Percentiles rank a stretch among this genome's conserved stretches.
These are phyloP conservation scores for Ustulina deusta DNA, from an alignment of 2,329 filamentous ascomycete species.

Conservation along the genomic window DNA sequence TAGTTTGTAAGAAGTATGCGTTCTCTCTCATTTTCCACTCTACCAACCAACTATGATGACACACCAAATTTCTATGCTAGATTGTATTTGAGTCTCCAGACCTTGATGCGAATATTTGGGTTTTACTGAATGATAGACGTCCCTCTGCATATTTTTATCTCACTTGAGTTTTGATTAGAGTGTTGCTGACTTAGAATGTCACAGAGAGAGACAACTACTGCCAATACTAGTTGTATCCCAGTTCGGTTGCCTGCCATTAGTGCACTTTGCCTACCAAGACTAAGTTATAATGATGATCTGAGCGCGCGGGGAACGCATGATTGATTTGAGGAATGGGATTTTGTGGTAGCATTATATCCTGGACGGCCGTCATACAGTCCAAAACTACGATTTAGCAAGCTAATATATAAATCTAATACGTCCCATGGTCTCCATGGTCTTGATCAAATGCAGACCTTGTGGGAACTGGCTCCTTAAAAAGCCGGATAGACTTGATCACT, in stretches of 20 bases:
- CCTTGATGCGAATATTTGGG: constrained; percentile 51
- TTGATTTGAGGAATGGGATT: neutral
- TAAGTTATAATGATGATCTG: neutral
- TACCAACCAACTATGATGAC: constrained; percentile 54
- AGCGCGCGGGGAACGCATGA: neutral
- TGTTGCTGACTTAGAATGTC: constrained; percentile 17
- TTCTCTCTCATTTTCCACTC: constrained; percentile 21
- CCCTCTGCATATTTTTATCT: neutral
- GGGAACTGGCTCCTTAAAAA: neutral
- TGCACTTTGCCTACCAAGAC: neutral
- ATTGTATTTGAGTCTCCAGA: constrained; percentile 60
- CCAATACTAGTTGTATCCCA: neutral
- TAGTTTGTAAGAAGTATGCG: constrained; percentile 7
- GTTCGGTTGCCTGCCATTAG: too few relatives aligned
- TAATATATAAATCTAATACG: neutral
- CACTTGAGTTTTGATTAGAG: neutral
- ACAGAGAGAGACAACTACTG: constrained; percentile 2
- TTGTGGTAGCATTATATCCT: constrained; percentile 3
- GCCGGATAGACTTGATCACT: neutral
- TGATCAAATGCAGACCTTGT: neutral
- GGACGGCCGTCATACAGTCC: neutral
- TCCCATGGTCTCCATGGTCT: neutral
- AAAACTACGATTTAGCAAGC: neutral
- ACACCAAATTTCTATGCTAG: constrained; percentile 57
- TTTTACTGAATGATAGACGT: constrained; percentile 40